Evolutionary conservation across 2,329 filamentous ascomycete genomes (phyloP).

Genomic region (Podosphaera fusca): DNA sequence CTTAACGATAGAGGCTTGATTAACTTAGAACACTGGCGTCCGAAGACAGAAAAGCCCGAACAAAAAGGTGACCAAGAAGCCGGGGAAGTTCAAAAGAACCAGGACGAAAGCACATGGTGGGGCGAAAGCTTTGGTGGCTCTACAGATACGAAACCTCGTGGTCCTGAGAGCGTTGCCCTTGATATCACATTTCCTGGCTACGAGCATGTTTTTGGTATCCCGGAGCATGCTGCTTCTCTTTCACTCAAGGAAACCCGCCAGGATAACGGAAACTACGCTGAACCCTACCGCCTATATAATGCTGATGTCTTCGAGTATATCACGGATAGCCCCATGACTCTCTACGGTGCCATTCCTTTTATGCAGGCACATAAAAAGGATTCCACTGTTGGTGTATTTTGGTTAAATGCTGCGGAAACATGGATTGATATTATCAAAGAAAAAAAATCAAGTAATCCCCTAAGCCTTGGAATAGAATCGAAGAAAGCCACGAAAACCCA

Average conservation of each 20-base stretch:
- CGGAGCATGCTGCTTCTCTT: constrained; percentile 72
- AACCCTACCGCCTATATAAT: constrained; percentile 91
- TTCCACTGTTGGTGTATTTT: constrained; percentile 88
- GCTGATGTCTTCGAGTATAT: constrained; percentile 96
- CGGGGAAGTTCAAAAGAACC: constrained; percentile 19
- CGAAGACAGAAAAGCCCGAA: constrained; percentile 43
- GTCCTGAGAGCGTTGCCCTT: constrained; percentile 73
- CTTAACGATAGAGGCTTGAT: constrained; percentile 77
- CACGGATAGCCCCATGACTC: constrained; percentile 89
- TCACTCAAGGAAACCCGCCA: constrained; percentile 81
- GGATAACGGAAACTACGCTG: constrained; percentile 59
- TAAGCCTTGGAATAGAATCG: constrained; percentile 45
- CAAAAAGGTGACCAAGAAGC: constrained; percentile 18
- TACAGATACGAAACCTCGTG: constrained; percentile 84
- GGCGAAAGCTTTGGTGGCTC: constrained; percentile 90
- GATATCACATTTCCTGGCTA: constrained; percentile 88
- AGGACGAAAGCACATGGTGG: constrained; percentile 90
- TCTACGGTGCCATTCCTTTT: constrained; percentile 91
- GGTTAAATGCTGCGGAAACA: constrained; percentile 90
- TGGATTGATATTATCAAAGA: constrained; percentile 88
- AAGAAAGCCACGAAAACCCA: constrained; percentile 70
- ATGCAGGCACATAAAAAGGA: constrained; percentile 93
- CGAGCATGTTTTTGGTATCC: constrained; percentile 80
- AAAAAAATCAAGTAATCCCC: constrained; percentile 48
- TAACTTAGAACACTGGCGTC: constrained; percentile 89